phyloP scores from a whole-genome alignment of 345 rosid species.

The Eucalyptus globulus region DNA sequence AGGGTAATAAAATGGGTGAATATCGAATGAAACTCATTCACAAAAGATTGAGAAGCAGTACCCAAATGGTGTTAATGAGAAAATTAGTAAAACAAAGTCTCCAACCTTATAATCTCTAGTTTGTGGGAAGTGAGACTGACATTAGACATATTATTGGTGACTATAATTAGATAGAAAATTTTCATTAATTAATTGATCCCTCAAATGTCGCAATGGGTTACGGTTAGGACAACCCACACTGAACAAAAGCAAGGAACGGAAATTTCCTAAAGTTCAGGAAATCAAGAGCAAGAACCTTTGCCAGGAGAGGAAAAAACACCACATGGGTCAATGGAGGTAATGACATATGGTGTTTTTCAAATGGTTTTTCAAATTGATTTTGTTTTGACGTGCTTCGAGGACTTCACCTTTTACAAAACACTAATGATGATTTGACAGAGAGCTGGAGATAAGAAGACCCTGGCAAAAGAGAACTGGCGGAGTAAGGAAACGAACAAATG shows the following conservation, averaged over 20 bases:
- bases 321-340: not conserved
- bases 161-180: not conserved
- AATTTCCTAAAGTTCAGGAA: not conserved
- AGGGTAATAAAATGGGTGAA: not conserved
- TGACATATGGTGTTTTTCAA: not conserved
- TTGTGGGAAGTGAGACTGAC: not conserved
- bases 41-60: not conserved
- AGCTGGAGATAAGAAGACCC: not conserved
- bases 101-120: too few species aligned
- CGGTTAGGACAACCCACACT: not conserved
- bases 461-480: not conserved
- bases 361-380: not conserved
- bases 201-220: not conserved
- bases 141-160: not conserved
- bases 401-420: not conserved
- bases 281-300: not conserved
- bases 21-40: too few species aligned
- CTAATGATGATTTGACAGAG: not conserved
- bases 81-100: not conserved
- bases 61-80: too few species aligned
- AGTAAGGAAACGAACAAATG: not conserved
- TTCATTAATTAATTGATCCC: not conserved
- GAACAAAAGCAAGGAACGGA: not conserved
- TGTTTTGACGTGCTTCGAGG: not conserved
- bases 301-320: not conserved